A percentile compares a stretch with the other conserved stretches of the same genome.
These are phyloP conservation scores for Ophiostoma quercus DNA, from an alignment of 2,329 filamentous ascomycete genomes.

Conservation along the genomic window DNA sequence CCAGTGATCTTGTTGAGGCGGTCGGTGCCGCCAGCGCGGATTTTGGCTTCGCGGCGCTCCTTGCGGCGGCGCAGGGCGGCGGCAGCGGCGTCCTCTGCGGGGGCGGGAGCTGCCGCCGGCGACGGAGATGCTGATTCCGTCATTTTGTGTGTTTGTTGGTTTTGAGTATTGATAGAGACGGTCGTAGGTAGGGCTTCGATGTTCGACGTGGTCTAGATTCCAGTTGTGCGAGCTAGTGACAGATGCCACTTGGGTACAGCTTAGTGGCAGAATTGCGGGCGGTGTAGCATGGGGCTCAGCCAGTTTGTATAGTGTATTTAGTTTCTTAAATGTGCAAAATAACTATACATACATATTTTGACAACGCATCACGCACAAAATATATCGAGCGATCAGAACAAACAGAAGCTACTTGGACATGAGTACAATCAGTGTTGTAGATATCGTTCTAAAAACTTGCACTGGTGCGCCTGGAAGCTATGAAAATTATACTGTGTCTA, in stretches of 20 bases:
- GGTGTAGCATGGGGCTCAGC: neutral
- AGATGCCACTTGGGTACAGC: slow-evolving; percentile 5
- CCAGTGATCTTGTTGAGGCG: slow-evolving; percentile 71
- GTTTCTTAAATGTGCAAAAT: neutral
- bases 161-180: neutral
- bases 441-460: no score
- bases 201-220: neutral
- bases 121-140: slow-evolving; percentile 36
- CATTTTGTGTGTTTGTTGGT: slow-evolving; percentile 32
- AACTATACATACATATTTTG: neutral
- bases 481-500: no score
- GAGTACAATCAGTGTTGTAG: neutral
- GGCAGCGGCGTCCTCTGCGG: slow-evolving; percentile 45
- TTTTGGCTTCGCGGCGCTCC: slow-evolving; percentile 73
- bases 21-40: slow-evolving; percentile 63
- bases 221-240: slow-evolving; percentile 4
- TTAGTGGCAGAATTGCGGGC: slow-evolving; percentile 8
- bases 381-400: neutral
- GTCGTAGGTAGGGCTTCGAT: neutral
- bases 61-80: slow-evolving; percentile 68
- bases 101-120: neutral
- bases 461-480: no score
- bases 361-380: no score
- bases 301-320: neutral
- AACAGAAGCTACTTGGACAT: no score